Evolutionary conservation across 495 filamentous ascomycete genomes (phyloP), one percentile per base, ranked within the genome.

Genomic region (Neurospora tetraspora): DNA sequence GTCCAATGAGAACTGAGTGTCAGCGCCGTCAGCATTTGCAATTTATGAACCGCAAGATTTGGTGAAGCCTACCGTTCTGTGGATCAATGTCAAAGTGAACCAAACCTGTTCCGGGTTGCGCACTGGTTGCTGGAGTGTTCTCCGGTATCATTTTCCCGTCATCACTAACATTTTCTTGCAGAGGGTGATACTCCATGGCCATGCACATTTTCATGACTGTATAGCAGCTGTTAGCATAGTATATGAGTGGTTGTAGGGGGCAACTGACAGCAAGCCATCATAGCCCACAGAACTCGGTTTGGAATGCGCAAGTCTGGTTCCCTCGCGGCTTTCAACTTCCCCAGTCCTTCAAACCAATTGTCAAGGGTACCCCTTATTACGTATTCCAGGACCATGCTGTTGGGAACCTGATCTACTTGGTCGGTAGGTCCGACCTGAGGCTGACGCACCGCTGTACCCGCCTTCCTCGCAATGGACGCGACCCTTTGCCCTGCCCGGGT

Each of bases 51-150:
- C 27, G 14, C 23, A 61, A 18, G 12, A 4, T 12, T 61, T 34
- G 4, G 27, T 61, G 27, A 16, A 31, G 53, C 53, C 7, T 34
- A 61, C 53, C 27, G 53, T 73, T 73, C 1, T 47, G 23, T 18
- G 72, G 47, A 39, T 73, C 72, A 20, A 73, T 73, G 45, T 73
- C 69, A 23, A 73, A 73, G 53, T 73, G 72, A 23, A 39, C 6
- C 6, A 53, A 9, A 27, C 20, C 11, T n/a, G 11, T 72, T 68
- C 34, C 34, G 14, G 45, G 42, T 36, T 8, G 12, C 31, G 14
- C 39, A 12, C 9, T 4, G 9, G 27, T 6, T 47, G 11, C 14
- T 23, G 37, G 69, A 70, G 53, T 36, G n/a, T 16, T 23, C 69
- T 45, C 72, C 2, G 34, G 42, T 16, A 38, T 39, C 16, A 53